phyloP scores from a whole-genome alignment of 768 basidiomycete species.

The Tulasnella sp. region DNA sequence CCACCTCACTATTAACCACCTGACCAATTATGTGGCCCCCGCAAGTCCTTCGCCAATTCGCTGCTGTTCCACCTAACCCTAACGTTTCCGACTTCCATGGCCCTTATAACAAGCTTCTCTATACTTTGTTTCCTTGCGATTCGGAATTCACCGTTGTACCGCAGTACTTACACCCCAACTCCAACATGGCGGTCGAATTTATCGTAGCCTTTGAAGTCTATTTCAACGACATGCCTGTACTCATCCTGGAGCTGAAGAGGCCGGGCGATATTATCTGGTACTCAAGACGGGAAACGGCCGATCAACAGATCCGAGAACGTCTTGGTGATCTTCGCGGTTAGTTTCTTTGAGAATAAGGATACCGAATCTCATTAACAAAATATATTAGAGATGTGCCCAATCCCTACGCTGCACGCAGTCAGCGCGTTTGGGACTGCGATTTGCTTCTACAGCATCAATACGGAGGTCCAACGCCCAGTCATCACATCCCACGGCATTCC shows the following conservation, averaged over 20 bases:
- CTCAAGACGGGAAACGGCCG: conserved; percentile 26
- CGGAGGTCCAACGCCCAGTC: background rate
- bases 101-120: conserved; percentile 31
- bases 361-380: background rate
- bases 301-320: conserved; percentile 24
- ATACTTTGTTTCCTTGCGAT: conserved; percentile 30
- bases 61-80: background rate
- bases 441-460: conserved; percentile 26
- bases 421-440: conserved; percentile 29
- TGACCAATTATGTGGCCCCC: too few relatives aligned
- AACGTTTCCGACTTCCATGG: conserved; percentile 19
- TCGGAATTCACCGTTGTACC: conserved; percentile 30
- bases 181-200: conserved; percentile 6
- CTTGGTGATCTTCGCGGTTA: conserved; percentile 23
- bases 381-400: conserved; percentile 20
- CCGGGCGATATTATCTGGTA: conserved; percentile 18
- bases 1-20: too few relatives aligned
- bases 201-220: conserved; percentile 23
- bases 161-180: conserved; percentile 14
- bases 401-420: conserved; percentile 26
- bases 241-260: conserved; percentile 27
- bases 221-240: conserved; percentile 26
- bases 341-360: background rate
- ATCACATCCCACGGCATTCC: conserved; percentile 14
- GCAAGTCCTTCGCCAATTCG: conserved; percentile 8